phyloP scores from a whole-genome alignment of 768 basidiomycete species.

The Trametes cinnabarina region DNA sequence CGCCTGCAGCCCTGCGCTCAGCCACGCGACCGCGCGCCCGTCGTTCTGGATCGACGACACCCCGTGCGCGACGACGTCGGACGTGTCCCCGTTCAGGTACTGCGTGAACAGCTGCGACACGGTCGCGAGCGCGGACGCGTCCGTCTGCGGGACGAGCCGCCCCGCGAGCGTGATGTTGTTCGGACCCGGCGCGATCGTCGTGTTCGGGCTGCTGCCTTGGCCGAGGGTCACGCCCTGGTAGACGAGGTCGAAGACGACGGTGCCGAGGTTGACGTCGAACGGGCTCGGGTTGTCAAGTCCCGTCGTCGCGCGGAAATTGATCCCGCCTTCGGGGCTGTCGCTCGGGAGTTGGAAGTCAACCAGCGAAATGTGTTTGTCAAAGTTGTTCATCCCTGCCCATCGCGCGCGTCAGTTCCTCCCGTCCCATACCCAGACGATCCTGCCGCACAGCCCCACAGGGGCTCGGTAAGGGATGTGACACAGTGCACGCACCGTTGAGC shows the following conservation, averaged over 20 bases:
- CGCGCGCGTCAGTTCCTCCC: constrained; percentile 34
- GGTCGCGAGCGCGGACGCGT: constrained; percentile 41
- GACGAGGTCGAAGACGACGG: constrained; percentile 57
- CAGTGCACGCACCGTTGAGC: constrained; percentile 46
- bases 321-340: constrained; percentile 65
- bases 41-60: constrained; percentile 56
- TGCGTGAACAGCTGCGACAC: constrained; percentile 67
- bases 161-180: constrained; percentile 63
- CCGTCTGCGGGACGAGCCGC: constrained; percentile 51
- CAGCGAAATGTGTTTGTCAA: constrained; percentile 53
- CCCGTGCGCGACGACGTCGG: constrained; percentile 60
- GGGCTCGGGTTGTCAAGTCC: constrained; percentile 60
- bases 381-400: constrained; percentile 46
- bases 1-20: constrained; percentile 56
- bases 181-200: constrained; percentile 46
- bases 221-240: constrained; percentile 60
- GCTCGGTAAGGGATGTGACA: neutral
- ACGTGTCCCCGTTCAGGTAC: constrained; percentile 62
- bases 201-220: constrained; percentile 49
- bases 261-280: constrained; percentile 68
- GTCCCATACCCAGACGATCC: neutral
- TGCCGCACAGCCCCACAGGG: too few species aligned
- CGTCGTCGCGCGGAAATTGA: constrained; percentile 60
- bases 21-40: constrained; percentile 61
- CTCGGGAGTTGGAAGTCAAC: constrained; percentile 63